Evolutionary conservation across 2,329 filamentous ascomycete genomes (phyloP).

Genomic region (Macroventuria anomochaeta): DNA sequence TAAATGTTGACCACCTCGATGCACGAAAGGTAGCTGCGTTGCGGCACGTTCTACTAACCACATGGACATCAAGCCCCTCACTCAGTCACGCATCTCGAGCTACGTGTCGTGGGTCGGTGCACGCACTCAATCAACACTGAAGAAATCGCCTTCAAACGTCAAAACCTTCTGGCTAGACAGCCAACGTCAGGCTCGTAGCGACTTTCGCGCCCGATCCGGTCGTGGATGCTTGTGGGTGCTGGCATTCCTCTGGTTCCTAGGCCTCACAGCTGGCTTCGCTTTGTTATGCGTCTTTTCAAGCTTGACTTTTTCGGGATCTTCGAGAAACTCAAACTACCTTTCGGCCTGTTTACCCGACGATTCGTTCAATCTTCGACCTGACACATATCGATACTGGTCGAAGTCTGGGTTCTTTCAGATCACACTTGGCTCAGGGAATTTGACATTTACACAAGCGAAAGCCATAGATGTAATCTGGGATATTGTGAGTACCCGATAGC

Average conservation of each 20-base stretch:
- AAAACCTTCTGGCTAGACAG: slow-evolving; percentile 6
- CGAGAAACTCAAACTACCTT: background rate
- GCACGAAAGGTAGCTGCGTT: background rate
- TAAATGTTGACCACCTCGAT: too few species aligned
- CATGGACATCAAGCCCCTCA: slow-evolving; percentile 5
- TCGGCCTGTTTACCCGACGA: slow-evolving; percentile 18
- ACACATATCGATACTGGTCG: slow-evolving; percentile 20
- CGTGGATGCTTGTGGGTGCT: slow-evolving; percentile 4
- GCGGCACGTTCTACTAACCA: background rate
- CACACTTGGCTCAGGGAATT: slow-evolving; percentile 17
- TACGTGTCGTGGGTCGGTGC: slow-evolving; percentile 4
- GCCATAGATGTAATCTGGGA: slow-evolving; percentile 32
- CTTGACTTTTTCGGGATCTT: too few species aligned
- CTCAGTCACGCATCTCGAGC: background rate
- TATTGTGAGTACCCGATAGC: slow-evolving; percentile 19
- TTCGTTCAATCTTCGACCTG: slow-evolving; percentile 10
- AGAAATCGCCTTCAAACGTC: background rate
- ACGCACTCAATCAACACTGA: background rate
- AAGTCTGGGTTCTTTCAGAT: slow-evolving; percentile 30
- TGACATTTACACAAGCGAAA: slow-evolving; percentile 29
- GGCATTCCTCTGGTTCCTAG: background rate
- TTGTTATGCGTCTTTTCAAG: background rate
- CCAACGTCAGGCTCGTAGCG: background rate
- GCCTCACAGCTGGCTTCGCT: background rate
- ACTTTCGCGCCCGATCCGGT: slow-evolving; percentile 1